phyloP scores from a whole-genome alignment of 768 basidiomycete species.

The Boletus subcaerulescens region DNA sequence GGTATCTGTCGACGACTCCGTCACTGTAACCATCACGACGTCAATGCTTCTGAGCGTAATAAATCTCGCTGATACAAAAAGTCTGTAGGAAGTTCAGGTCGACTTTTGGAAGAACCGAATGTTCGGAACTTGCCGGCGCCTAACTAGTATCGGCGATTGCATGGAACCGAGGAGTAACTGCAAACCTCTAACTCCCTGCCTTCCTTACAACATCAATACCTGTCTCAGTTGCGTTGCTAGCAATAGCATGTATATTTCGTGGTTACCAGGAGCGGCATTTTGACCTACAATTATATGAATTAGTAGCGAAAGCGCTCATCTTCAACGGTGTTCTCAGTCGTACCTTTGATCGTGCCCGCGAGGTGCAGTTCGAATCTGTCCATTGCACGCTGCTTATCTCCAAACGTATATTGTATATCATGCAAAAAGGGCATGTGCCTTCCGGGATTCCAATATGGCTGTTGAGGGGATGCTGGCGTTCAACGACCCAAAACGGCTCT shows the following conservation, averaged over 20 bases:
- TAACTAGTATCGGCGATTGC: constrained; percentile 7
- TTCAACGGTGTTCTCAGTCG: constrained; percentile 12
- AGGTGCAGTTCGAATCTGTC: constrained; percentile 22
- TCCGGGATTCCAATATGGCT: background rate
- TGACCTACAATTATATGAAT: constrained; percentile 7
- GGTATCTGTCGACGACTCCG: constrained; percentile 4
- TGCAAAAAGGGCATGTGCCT: constrained; percentile 3
- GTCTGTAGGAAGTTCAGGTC: constrained; percentile 21
- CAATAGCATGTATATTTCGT: background rate
- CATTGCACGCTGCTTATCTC: constrained; percentile 19
- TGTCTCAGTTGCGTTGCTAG: constrained; percentile 12
- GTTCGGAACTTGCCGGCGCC: constrained; percentile 25
- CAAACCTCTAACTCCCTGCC: constrained; percentile 12
- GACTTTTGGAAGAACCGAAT: constrained; percentile 10
- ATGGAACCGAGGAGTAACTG: constrained; percentile 18
- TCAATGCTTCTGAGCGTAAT: constrained; percentile 23
- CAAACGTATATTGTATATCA: constrained; percentile 3
- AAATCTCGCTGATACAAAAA: constrained; percentile 25
- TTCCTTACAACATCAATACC: constrained; percentile 23
- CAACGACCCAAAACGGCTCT: constrained; percentile 1
- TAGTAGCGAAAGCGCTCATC: constrained; percentile 1
- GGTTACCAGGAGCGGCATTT: constrained; percentile 14
- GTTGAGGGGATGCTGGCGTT: constrained; percentile 3
- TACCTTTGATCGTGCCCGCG: constrained; percentile 7
- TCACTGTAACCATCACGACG: constrained; percentile 30